A percentile compares a stretch with the other conserved stretches of the same genome.
phyloP scores from a whole-genome alignment of 2,329 filamentous ascomycete species.

The Onygenales sp. region DNA sequence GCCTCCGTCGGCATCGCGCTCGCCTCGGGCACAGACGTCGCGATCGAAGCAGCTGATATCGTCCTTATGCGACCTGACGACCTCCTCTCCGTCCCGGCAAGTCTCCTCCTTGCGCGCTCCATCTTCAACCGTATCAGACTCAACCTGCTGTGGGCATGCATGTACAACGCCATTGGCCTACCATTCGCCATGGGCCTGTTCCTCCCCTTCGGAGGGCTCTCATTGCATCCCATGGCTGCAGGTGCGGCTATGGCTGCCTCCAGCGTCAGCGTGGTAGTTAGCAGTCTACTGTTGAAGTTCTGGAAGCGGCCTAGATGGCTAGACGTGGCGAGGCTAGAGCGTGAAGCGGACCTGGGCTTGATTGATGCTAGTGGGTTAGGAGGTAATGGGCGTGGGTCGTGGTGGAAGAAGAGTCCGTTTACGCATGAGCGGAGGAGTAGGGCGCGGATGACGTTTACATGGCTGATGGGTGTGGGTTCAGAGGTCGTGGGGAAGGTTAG shows the following conservation, averaged over 20 bases:
- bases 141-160: slow-evolving; percentile 84
- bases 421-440: neutral
- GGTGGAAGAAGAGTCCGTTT: slow-evolving; percentile 22
- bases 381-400: slow-evolving; percentile 15
- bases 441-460: slow-evolving; percentile 7
- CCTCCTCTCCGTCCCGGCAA: slow-evolving; percentile 83
- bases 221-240: slow-evolving; percentile 84
- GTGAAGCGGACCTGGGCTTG: slow-evolving; percentile 35
- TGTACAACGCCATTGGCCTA: slow-evolving; percentile 84
- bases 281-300: slow-evolving; percentile 72
- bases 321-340: slow-evolving; percentile 58
- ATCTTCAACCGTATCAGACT: slow-evolving; percentile 92
- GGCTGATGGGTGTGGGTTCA: slow-evolving; percentile 12
- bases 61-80: slow-evolving; percentile 91
- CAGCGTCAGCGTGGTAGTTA: slow-evolving; percentile 80
- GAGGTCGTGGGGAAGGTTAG: slow-evolving; percentile 22
- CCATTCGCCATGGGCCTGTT: slow-evolving; percentile 97
- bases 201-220: slow-evolving; percentile 73
- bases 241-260: slow-evolving; percentile 89
- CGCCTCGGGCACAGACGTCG: slow-evolving; percentile 85
- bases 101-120: slow-evolving; percentile 67
- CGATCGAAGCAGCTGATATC: slow-evolving; percentile 93
- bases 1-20: slow-evolving; percentile 91
- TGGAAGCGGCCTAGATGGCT: slow-evolving; percentile 85
- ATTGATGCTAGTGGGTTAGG: slow-evolving; percentile 12